Evolutionary conservation across 805 yeast species (phyloP), one percentile per base, ranked within the genome.

Genomic region (Candida glaebosa): DNA sequence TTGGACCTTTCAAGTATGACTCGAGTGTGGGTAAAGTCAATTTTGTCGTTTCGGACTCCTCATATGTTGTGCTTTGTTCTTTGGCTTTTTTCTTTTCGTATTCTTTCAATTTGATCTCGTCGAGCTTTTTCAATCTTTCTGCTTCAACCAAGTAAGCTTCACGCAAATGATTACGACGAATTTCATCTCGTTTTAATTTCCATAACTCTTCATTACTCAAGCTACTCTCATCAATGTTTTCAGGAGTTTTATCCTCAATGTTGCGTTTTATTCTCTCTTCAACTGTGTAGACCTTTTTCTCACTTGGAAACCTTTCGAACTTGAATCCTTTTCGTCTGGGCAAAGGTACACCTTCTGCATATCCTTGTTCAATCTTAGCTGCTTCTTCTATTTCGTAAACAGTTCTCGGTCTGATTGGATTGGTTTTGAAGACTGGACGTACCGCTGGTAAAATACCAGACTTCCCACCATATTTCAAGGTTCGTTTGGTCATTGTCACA

Each of bases 381-480:
- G 73, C 75, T 31, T 73, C 70, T 14, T 69, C 73, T 42, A 47
- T 33, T 42, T 69, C 73, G 24, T 67, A 53, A 10, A 50, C 75
- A 46, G 73, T 73, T 45, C 69, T 57, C 22, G 79, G 82, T 48
- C 75, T 73, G 37, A 73, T 69, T 3, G 89, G 87, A 41, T 78
- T 76, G 15, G 58, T 46, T 53, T 81, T 85, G 65, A 90, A 79
- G 22, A 87, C 80, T 31, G 82, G 78, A 53, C 96, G 81, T 7
- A 87, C 81, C 41, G 67, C 71, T 37, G 97, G 97, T 49, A 90
- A 72, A 38, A 87, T 71, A 58, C 97, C 97, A 37, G 91, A 82
- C 62, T 84, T 84, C 12, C 80, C 80, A 22, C 81, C 80, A 54
- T 63, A 69, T 51, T 69, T 76, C 36, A 75, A 53, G 18, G 70